Evolutionary conservation across 148 eudicot genomes (phyloP), one percentile per base, ranked within the genome.

Genomic region (Amaranthus cruentus): DNA sequence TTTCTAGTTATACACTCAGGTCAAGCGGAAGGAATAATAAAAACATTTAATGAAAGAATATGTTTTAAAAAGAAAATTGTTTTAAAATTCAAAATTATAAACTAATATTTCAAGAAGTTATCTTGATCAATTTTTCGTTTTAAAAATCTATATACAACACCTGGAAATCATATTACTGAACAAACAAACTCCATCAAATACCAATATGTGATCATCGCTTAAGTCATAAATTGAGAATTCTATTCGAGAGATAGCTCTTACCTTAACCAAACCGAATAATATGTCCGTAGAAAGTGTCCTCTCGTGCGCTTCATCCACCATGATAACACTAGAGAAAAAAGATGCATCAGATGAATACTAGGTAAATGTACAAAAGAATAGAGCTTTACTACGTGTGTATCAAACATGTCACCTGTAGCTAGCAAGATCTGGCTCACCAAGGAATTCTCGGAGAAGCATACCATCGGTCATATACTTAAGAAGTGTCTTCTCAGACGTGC

Each of bases 271-370:
- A 38, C 87, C 85, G 48, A 84, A 87, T 74, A 87, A 76, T 47
- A 87, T 85, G 69, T 87, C 90, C 3, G 90, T 87, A 44, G 91
- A 83, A 14, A 87, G 80, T 7, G 91, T 87, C 79, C 91, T 83
- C 70, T 87, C 91, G 68, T 87, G 91, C 43, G 91, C 91, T 78
- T 87, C 91, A 49, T 87, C 91, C 73, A 87, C 84, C 84, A 87
- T 85, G 53, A 87, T 83, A 48, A 87, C 88, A 71, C 92, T 88
- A 87, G 21, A 81, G 70, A 73, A 18, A 15, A 62, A 69, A 61
- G 47, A 66, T 65, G 76, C 49, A 66, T 47, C 54, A 10, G 55
- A 69, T 71, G 70, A 76, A 70, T 66, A 49, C 56, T 43, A 51
- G 52, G 64, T 11, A 61, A 4, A 12, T 56, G 4, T 2, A 46